Evolutionary conservation across 768 basidiomycete genomes (phyloP), one percentile per base, ranked within the genome.

Genomic region (Lentinula raphanica): DNA sequence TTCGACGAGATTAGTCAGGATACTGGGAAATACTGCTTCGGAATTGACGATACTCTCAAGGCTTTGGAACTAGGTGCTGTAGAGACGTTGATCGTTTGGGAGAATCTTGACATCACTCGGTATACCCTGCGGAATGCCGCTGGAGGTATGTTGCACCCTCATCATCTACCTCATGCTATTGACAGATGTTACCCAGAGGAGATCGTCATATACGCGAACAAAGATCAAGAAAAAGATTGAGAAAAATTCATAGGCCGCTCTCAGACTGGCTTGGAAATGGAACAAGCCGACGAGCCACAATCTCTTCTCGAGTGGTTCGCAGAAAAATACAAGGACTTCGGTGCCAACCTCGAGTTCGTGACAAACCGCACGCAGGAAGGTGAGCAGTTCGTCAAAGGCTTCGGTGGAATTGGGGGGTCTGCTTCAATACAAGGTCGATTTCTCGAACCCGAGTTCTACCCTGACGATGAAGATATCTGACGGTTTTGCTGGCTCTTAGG

Each of bases 1-100:
- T 99, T 99, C 69, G 96, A 98, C 67, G 97, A 99, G 74, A 99
- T 99, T 75, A 96, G 94, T 65, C 91, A 92, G 70, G 97, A 99
- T 67, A 94, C 92, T 35, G 92, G 86, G 66, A 92, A 88, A 72
- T 98, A 96, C 76, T 97, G 95, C 76, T 98, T 96, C 70, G 97
- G 97, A 74, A 85, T 99, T 61, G 92, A 92, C 15, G 97, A 99
- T 69, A 98, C 96, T 1, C 81, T 99, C 62, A 97, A 96, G 71
- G 93, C 90, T 15, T 84, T 99, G 49, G 97, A 99, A 67, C 84
- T 99, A 53, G 97, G 97, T 62, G 87, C 97, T 15, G 92, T 95
- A 44, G 97, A 99, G 76, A 98, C 95, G 2, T 77, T 99, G 63
- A 90, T 99, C 66, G 96, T 99, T 23, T 99, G 95, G 94, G 97